Base-by-base conservation (phyloP, 2,329 filamentous ascomycete species). In the Claviceps africana region DNA sequence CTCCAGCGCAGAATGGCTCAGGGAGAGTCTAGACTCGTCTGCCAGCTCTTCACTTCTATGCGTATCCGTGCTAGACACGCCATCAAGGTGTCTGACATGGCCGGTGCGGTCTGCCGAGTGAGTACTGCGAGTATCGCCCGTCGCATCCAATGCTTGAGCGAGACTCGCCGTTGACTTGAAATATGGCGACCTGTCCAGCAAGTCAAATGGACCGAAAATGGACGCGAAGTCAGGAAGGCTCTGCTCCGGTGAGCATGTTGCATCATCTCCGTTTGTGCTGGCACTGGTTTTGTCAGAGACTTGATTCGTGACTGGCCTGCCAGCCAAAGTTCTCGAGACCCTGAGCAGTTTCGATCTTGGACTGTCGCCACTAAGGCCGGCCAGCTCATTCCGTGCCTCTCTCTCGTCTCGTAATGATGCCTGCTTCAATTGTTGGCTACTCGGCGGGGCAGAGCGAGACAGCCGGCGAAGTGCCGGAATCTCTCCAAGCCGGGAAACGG, bases 201-300 rank as follows among this genome's bases (percentile, higher is more conserved):
- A 59, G 25, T 65, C 60, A 45, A 64, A 60, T 1, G 60, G 62
- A 10, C 60, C 59, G n/a, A 63, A 56, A 9, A 62, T 47, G 21
- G 63, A 62, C n/a, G 61, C 59, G 51, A 61, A 57, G 19, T 67
- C 62, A 6, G 60, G 56, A 21, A 63, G 47, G 0, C 56, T 53
- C 25, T 60, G 61, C 28, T 62, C 61, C 6, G 64, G 39, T 1
- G 56, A 53, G 43, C 50, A 57, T 25, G 44, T 48, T 31, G 35
- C 30, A 30, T 22, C 19, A 28, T 25, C 40, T 44, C 30, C 51
- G 17, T 21, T 33, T 30, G 28, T 7, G 10, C 15, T n/a, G n/a
- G 19, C 11, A 9, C 25, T 21, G n/a, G 15, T 15, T 22, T 47
- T 42, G 21, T 39, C 43, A n/a, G 37, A n/a, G 25, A 19, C 17